Base-by-base conservation (phyloP, 345 rosid species). In the Camelina neglecta region DNA sequence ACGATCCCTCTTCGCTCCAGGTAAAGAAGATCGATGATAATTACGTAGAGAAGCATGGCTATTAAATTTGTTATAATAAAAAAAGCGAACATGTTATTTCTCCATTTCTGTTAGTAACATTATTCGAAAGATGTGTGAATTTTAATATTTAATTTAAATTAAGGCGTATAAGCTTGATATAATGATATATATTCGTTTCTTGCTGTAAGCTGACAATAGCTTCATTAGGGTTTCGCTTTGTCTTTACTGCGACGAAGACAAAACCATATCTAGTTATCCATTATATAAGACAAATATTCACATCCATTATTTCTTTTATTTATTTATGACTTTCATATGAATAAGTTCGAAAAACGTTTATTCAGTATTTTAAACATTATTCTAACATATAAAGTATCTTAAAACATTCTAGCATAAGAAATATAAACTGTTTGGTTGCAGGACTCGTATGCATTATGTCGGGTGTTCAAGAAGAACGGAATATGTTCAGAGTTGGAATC, bases 391-490 rank as follows among this genome's bases (percentile, higher is more conserved):
- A 45, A 3, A 4, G n/a, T 12, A 42, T 47, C 54, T 57, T 12
- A 39, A 13, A 51, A 23, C 45, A 42, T 47, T 62, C 4, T 45
- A 21, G 35, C 13, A 15, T 20, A 7, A 0, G 6, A 3, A 15
- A 35, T 8, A 61, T 7, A 35, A 57, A 67, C 49, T 15, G 53
- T 15, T 61, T 58, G 53, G 36, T 60, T 60, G 51, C 81, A 91
- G 96, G 98, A 93, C 62, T 88, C 94, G 1, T 91, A 88, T 48
- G 98, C 98, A 56, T 44, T 93, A 73, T 93, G 98, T 75, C 93
- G 98, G 3, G 97, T 93, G 35, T 93, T 93, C 88, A 93, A 93
- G 85, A 93, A 93, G 75, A 91, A 93, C 62, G 97, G 92, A 35
- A 85, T 86, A 63, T 87, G 90, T 81, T 53, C 89, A 3, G 97